These are phyloP conservation scores for Pyrenula aspistea DNA, from an alignment of 495 filamentous ascomycete species.

Conservation along the genomic window DNA sequence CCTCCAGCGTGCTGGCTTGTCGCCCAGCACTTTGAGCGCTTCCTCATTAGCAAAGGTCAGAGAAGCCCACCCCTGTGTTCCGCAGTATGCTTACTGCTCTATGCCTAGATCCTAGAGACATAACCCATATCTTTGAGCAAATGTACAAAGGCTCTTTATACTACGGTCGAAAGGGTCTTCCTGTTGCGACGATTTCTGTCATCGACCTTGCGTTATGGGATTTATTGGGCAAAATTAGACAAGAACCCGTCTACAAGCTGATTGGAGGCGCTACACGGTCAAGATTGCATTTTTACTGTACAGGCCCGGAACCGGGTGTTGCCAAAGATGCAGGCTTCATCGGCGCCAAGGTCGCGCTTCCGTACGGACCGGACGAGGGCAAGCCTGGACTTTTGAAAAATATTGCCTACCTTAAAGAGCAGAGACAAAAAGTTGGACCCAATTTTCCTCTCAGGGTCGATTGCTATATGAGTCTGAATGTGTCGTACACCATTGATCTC, in stretches of 20 bases:
- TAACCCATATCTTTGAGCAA: slow-evolving; percentile 81
- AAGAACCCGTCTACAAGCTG: slow-evolving; percentile 88
- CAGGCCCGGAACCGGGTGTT: slow-evolving; percentile 66
- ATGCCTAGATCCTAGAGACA: slow-evolving; percentile 62
- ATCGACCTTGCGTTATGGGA: slow-evolving; percentile 92
- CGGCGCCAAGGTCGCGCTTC: slow-evolving; percentile 79
- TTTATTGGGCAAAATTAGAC: slow-evolving; percentile 74
- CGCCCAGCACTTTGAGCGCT: slow-evolving; percentile 81
- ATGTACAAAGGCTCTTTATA: slow-evolving; percentile 95
- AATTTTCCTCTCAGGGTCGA: slow-evolving; percentile 91
- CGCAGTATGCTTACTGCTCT: neutral
- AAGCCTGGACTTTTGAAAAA: slow-evolving; percentile 74
- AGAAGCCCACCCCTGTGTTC: neutral
- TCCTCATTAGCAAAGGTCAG: slow-evolving; percentile 67
- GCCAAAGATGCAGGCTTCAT: slow-evolving; percentile 77
- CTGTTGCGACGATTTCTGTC: slow-evolving; percentile 82
- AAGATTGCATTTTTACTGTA: slow-evolving; percentile 84
- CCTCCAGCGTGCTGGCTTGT: slow-evolving; percentile 90
- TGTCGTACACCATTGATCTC: slow-evolving; percentile 82
- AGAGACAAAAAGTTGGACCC: slow-evolving; percentile 72
- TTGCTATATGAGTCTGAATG: slow-evolving; percentile 92
- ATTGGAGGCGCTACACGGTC: slow-evolving; percentile 78
- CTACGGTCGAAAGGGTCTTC: slow-evolving; percentile 85
- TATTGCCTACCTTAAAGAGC: slow-evolving; percentile 71
- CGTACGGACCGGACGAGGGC: slow-evolving; percentile 79